Evolutionary conservation across 2,329 filamentous ascomycete genomes (phyloP).

Genomic region (Colletotrichum orbiculare): DNA sequence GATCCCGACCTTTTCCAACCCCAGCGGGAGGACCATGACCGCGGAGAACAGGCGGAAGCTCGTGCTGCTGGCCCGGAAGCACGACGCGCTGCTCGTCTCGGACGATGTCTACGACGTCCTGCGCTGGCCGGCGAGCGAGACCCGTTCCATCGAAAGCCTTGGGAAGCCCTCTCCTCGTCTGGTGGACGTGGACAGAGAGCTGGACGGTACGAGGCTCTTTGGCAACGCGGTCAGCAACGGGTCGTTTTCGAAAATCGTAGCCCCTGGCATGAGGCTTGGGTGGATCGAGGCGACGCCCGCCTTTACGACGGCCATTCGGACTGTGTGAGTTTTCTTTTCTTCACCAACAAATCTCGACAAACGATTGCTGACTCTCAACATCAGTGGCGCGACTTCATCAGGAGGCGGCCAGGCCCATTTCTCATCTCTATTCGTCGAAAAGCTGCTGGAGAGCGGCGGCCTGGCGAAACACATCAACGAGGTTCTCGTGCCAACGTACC

Average conservation of each 20-base stretch:
- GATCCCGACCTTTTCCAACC: slow-evolving; percentile 90
- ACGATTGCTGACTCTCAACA: background rate
- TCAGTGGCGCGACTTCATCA: slow-evolving; percentile 63
- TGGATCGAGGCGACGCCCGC: slow-evolving; percentile 80
- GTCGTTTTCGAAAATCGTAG: slow-evolving; percentile 90
- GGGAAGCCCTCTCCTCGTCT: slow-evolving; percentile 74
- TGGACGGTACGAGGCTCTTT: slow-evolving; percentile 69
- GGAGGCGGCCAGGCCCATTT: slow-evolving; percentile 18
- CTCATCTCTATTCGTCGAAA: slow-evolving; percentile 8
- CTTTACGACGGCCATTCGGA: slow-evolving; percentile 61
- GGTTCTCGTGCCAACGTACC: slow-evolving; percentile 50
- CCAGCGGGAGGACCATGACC: slow-evolving; percentile 84
- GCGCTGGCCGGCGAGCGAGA: slow-evolving; percentile 69
- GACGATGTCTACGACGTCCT: slow-evolving; percentile 97
- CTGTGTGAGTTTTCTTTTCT: slow-evolving; percentile 54
- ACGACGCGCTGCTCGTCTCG: slow-evolving; percentile 82
- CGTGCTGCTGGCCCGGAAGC: slow-evolving; percentile 77
- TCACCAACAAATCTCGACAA: background rate
- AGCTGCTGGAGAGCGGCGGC: slow-evolving; percentile 57
- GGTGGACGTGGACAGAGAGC: slow-evolving; percentile 75
- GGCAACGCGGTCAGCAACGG: slow-evolving; percentile 88
- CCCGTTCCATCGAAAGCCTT: slow-evolving; percentile 43
- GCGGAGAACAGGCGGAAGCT: slow-evolving; percentile 73
- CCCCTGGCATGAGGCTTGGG: slow-evolving; percentile 83
- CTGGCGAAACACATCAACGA: slow-evolving; percentile 56